Evolutionary conservation across 129 eudicot species (phyloP), one percentile per base, ranked within the genome.

Genomic region (Cynara cardunculus): DNA sequence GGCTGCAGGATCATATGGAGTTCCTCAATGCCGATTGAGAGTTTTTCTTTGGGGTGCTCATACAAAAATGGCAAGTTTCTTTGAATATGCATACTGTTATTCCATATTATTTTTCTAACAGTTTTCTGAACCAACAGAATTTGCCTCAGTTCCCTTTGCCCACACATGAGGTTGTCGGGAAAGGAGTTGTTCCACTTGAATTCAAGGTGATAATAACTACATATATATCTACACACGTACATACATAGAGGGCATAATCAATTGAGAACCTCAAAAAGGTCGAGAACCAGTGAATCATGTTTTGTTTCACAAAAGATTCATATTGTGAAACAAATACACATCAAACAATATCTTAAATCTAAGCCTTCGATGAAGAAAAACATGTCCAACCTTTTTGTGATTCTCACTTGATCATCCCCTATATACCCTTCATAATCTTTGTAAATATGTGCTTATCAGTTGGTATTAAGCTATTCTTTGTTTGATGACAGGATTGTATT

Each of bases 1-100:
- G 94, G 92, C 96, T 21, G 98, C 98, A 14, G 96, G 98, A 65
- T 80, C 90, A 1, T 93, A 89, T 66, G 97, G 97, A 1, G 88
- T 93, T 62, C 90, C 97, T 21, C 97, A 93, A 77, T 90, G 86
- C 64, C 62, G 98, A 18, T 28, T 89, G 73, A 84, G 98, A 6
- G 85, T 93, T 13, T 93, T 93, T 82, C 76, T 93, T 25, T 93
- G 96, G 96, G 98, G 92, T 37, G 96, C 96, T 46, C 80, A 44
- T 78, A 64, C 89, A 34, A 79, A 53, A 21, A 90, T 90, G 91
- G 97, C 53, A 83, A 74, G 84, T 77, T 32, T 69, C 4, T 14
- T 41, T 65, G 14, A n/a, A 66, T 49, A 69, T 46, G 26, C 44
- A 24, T 61, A 5, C 25, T 35, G 27, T 62, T 59, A 25, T 72